Conservation (phyloP, 495 filamentous ascomycete species). For the Hyaloscypha bicolor region DNA sequence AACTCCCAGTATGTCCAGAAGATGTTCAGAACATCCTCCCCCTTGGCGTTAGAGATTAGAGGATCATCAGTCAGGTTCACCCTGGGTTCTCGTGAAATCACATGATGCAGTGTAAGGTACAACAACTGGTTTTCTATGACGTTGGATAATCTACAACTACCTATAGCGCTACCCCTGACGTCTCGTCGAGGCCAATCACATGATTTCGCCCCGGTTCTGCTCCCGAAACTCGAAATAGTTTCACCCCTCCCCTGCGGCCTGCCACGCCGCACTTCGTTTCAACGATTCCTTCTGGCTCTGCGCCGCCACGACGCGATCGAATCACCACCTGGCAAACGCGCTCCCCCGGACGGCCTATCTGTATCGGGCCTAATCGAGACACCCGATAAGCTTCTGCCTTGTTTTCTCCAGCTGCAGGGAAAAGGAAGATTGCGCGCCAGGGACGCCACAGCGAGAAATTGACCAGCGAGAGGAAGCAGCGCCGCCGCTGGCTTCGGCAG, state of each 20-base stretch:
- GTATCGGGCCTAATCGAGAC: constrained; percentile 2
- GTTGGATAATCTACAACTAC: neutral
- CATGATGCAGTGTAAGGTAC: no score
- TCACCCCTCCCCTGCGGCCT: neutral
- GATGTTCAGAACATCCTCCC: no score
- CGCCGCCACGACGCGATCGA: neutral
- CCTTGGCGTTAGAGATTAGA: no score
- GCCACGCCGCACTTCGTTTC: neutral
- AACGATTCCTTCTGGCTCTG: neutral
- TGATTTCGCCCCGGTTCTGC: neutral
- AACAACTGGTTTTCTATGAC: neutral
- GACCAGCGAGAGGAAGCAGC: neutral
- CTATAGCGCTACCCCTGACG: neutral
- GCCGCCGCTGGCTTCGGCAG: neutral
- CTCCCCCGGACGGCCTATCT: neutral
- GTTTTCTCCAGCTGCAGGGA: neutral
- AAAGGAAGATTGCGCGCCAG: neutral
- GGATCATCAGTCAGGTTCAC: no score
- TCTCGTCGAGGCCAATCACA: neutral
- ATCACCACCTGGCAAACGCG: neutral
- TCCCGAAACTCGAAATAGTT: neutral
- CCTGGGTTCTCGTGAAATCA: no score
- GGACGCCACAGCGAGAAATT: neutral
- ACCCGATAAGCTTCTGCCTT: constrained; percentile 5
- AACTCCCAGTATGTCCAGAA: no score